Conservation (phyloP, 2,329 filamentous ascomycete genomes). For the Xylariaceae sp. region DNA sequence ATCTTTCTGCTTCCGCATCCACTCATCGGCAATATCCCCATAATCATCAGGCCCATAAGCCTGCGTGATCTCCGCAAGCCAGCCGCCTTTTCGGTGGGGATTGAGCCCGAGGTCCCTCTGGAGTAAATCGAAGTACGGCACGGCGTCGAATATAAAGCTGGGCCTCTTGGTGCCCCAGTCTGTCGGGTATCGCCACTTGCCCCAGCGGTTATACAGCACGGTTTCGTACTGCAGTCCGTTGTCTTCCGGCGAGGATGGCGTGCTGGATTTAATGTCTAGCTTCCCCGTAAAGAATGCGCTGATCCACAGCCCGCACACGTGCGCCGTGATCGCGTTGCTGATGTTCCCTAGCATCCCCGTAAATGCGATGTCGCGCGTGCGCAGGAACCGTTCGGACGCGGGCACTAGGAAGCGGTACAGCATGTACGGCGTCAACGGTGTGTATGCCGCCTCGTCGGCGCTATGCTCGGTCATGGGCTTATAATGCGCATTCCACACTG, state of each 20-base stretch:
- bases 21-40: slow-evolving; percentile 49
- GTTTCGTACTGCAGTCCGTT: slow-evolving; percentile 47
- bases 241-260: neutral
- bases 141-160: slow-evolving; percentile 70
- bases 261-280: neutral
- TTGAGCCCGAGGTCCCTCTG: slow-evolving; percentile 61
- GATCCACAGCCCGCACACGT: slow-evolving; percentile 50
- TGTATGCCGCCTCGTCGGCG: slow-evolving; percentile 9
- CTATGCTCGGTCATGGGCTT: slow-evolving; percentile 31
- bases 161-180: slow-evolving; percentile 60
- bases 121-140: slow-evolving; percentile 69
- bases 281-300: slow-evolving; percentile 50
- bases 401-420: slow-evolving; percentile 45
- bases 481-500: slow-evolving; percentile 42
- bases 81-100: slow-evolving; percentile 50
- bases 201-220: slow-evolving; percentile 62
- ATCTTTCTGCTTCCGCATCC: slow-evolving; percentile 26
- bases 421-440: slow-evolving; percentile 37
- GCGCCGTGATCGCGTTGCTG: slow-evolving; percentile 41
- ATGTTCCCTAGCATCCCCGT: slow-evolving; percentile 43
- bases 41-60: slow-evolving; percentile 60
- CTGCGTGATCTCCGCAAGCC: slow-evolving; percentile 47
- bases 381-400: slow-evolving; percentile 31
- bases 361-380: slow-evolving; percentile 44
- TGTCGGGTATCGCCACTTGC: slow-evolving; percentile 62